Evolutionary conservation across 768 basidiomycete genomes (phyloP), one percentile per base, ranked within the genome.

Genomic region (Tremella mesenterica): DNA sequence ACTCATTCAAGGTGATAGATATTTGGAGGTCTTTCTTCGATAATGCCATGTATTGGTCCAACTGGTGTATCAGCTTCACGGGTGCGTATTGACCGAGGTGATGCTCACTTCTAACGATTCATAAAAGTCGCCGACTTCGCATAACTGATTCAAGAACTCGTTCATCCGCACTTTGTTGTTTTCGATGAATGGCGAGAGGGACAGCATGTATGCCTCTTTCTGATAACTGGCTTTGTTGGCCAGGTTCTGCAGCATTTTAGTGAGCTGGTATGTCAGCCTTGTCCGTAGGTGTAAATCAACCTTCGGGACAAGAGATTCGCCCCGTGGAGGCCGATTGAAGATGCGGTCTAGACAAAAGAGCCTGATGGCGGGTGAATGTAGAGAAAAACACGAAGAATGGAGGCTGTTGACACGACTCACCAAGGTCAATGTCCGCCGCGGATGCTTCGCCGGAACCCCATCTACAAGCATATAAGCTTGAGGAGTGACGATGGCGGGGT

Each of bases 401-500:
- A 14, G 27, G 26, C 7, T 12, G 7, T n/a, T 9, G 20, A 20
- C 4, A 16, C 16, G 28, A 26, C 77, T 53, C 56, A 81, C 86
- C 72, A 99, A 78, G 10, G 95, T 99, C 69, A 99, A 77, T 9
- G 95, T 99, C 66, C 95, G 83, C 47, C 95, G 80, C 25, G 95
- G 95, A 72, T 97, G 93, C 73, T 96, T 97, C 9, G 95, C 93
- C 0, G 95, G 95, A 13, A 93, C 88, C 46, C 87, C 88, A 71
- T 97, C 92, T 26, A 99, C 95, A 45, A 99, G 81, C 95, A 99
- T 99, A 73, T 97, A 99, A 27, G 95, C 95, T 71, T 99, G 95
- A 0, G 95, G 95, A 0, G 95, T 99, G 57, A 99, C 95, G 52
- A 99, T 89, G 1, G 95, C 95, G 2, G 95, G 95, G 66, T 99